Base-by-base conservation (phyloP, 2,329 filamentous ascomycete genomes). In the Claviceps sp. region DNA sequence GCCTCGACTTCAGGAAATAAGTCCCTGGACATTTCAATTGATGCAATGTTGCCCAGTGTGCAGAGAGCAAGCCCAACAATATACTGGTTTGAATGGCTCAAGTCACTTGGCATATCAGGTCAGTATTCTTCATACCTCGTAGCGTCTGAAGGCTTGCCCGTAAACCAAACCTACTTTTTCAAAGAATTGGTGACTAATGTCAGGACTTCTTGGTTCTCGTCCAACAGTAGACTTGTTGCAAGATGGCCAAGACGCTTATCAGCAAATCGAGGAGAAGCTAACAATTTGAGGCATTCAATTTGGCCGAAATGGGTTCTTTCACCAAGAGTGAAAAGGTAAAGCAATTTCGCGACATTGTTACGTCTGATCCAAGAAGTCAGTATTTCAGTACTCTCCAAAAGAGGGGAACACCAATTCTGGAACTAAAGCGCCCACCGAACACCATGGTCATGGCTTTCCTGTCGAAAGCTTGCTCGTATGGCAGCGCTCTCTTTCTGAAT, bases 401-500 rank as follows among this genome's bases (percentile, higher is more conserved):
- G 16, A 7, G 14, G 13, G 9, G 14, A 3, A 14, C 13, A 23
- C n/a, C 5, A 11, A 20, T 13, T 11, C 8, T 5, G 11, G 23
- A 49, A 38, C 29, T 38, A 47, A n/a, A 23, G 23, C n/a, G 46
- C 77, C 64, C 75, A 96, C 90, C 91, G 84, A 62, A 95, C 78
- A 66, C 87, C 86, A 60, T 87, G 89, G 67, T 98, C 90, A 64
- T 86, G 83, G 71, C 88, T 95, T 73, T 98, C 93, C 71, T 98
- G 93, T 64, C 93, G 82, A 68, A 98, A 98, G 72, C 91, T 97
- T 60, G 93, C 89, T 71, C 93, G 81, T 66, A 98, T 98, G 47
- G 91, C 88, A 53, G 93, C 93, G 71, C 93, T 98, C 74, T 98
- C 93, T 71, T 98, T 98, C 65, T 97, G 93, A 57, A 98, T 94